Base-by-base conservation (phyloP, 164 flowering plant genomes). In the Chimonanthus praecox region DNA sequence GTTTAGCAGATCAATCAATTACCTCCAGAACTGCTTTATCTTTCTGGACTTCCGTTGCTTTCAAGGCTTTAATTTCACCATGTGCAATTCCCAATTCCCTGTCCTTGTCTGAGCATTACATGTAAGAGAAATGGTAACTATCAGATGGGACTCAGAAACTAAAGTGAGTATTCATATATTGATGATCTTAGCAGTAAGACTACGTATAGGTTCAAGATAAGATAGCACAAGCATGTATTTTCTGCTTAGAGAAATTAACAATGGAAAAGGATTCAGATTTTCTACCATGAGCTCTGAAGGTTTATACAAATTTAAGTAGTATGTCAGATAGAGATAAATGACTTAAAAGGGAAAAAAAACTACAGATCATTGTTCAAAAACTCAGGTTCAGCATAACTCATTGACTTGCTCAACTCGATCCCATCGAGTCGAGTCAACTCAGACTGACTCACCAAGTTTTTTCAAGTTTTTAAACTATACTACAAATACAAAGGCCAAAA, bases 21-120 rank as follows among this genome's bases (percentile, higher is more conserved):
- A 94, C 99, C 97, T 94, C 92, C 77, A 86, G 89, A 44, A 94
- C 49, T 47, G 97, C 97, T 82, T 89, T 94, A 48, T 87, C 92
- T 82, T 90, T 92, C 49, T 84, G 81, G 58, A 72, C 85, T 72
- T 90, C 92, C 21, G 87, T 79, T 8, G 84, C 87, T 82, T 74
- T 87, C 78, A 91, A 71, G 8, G 89, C 89, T 82, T 89, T 89
- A 74, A 91, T 88, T 84, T 91, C 95, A 72, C 73, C 79, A 50
- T 79, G 83, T 67, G 92, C 89, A 75, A 45, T 77, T 68, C 84
- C 84, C 58, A 89, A 66, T 80, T 90, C 94, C 73, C 86, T 79
- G 10, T 88, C 86, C 79, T 88, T 94, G 51, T 88, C 97, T 94
- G 89, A 54, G 20, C 70, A 49, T 33, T 45, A 70, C 6, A 47